Evolutionary conservation across 768 basidiomycete species (phyloP).

Genomic region (Cystobasidium onofrii): DNA sequence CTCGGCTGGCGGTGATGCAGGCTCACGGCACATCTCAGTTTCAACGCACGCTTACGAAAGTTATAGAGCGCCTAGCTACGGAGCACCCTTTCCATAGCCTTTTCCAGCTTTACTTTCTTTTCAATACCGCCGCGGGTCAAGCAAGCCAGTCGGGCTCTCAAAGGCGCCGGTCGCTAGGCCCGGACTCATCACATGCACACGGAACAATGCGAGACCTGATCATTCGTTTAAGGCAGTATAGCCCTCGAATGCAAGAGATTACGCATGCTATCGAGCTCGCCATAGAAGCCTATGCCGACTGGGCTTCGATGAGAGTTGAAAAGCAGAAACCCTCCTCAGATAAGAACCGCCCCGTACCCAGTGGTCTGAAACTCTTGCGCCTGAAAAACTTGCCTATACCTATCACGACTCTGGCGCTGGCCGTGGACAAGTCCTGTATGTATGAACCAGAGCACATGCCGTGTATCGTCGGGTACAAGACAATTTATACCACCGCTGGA

Average conservation of each 20-base stretch:
- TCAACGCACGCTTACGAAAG: slow-evolving; percentile 58
- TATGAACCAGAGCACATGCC: slow-evolving; percentile 57
- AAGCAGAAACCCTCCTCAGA: slow-evolving; percentile 37
- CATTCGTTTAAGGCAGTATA: background rate
- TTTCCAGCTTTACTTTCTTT: slow-evolving; percentile 75
- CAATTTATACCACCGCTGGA: slow-evolving; percentile 58
- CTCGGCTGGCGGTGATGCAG: slow-evolving; percentile 57
- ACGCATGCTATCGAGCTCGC: background rate
- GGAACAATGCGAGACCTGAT: background rate
- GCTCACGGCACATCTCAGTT: slow-evolving; percentile 42
- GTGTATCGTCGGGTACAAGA: slow-evolving; percentile 61
- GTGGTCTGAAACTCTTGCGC: slow-evolving; percentile 49
- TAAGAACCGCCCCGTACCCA: slow-evolving; percentile 49
- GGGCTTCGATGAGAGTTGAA: slow-evolving; percentile 25
- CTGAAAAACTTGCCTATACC: slow-evolving; percentile 63
- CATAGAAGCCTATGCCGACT: slow-evolving; percentile 15
- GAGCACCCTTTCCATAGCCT: slow-evolving; percentile 92
- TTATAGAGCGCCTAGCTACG: slow-evolving; percentile 62
- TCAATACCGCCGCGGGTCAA: slow-evolving; percentile 32
- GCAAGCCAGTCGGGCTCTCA: background rate
- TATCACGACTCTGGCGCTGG: slow-evolving; percentile 63
- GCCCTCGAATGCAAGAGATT: background rate
- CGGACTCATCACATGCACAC: background rate
- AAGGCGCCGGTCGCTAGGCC: background rate
- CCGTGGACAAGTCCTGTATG: slow-evolving; percentile 60